Percentiles rank a stretch among this genome's conserved stretches.
Conservation (phyloP, 2,329 filamentous ascomycete species). For the Diaporthe citri region DNA sequence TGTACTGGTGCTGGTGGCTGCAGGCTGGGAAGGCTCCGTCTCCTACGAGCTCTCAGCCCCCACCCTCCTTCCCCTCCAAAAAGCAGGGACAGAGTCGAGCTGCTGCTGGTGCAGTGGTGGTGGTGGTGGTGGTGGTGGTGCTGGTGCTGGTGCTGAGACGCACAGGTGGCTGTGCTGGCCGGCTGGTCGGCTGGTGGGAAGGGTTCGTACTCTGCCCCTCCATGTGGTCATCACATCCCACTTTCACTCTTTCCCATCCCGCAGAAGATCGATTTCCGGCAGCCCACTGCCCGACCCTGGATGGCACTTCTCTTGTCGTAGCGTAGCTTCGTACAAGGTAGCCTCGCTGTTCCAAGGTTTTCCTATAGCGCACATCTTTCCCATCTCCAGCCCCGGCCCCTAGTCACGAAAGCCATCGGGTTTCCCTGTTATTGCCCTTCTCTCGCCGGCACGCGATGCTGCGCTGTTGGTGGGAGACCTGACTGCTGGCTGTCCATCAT, state of each 20-base stretch:
- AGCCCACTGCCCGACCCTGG: conserved; percentile 3
- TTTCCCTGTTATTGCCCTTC: background rate
- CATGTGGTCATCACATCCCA: conserved; percentile 21
- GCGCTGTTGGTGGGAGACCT: conserved; percentile 5
- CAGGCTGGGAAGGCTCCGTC: background rate
- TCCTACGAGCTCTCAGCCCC: background rate
- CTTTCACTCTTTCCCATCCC: conserved; percentile 34
- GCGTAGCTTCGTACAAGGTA: conserved; percentile 12
- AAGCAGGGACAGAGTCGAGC: background rate
- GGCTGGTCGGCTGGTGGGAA: background rate
- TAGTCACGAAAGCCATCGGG: background rate
- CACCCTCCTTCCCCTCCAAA: background rate
- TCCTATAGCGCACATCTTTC: background rate
- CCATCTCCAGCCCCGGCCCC: background rate
- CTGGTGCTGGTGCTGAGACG: background rate
- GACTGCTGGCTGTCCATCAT: conserved; percentile 15
- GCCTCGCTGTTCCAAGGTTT: conserved; percentile 22
- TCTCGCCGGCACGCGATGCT: background rate
- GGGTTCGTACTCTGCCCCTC: conserved; percentile 22
- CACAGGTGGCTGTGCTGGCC: conserved; percentile 1
- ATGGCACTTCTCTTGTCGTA: conserved; percentile 12
- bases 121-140: background rate
- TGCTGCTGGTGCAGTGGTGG: background rate
- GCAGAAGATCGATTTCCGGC: conserved; percentile 32
- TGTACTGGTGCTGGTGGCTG: background rate